These are phyloP conservation scores for Ambrosia trifida DNA, from an alignment of 129 eudicot genomes.

Conservation along the genomic window DNA sequence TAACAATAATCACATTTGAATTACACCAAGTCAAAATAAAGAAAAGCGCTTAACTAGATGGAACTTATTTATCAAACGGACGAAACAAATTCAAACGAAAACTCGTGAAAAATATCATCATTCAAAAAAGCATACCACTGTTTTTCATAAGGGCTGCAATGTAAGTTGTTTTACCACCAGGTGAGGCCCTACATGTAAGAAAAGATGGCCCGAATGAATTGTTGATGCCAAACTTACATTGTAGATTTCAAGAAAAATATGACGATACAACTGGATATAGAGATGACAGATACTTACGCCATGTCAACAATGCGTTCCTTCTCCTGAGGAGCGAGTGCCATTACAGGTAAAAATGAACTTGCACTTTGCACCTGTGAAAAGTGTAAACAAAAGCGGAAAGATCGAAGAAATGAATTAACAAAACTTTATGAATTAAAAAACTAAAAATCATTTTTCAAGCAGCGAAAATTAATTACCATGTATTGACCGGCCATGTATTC, in stretches of 20 bases:
- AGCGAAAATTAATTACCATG: conserved; percentile 51
- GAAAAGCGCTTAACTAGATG: not conserved
- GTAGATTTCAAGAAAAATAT: not conserved
- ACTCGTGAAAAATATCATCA: not conserved
- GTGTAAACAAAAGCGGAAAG: conserved; percentile 11
- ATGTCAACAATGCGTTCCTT: conserved; percentile 83
- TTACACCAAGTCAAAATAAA: not conserved
- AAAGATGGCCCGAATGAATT: not conserved
- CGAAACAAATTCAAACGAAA: not conserved
- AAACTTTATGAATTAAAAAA: not conserved
- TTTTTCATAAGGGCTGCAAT: conserved; percentile 94
- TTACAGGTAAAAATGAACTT: conserved; percentile 92
- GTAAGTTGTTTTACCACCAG: conserved; percentile 98
- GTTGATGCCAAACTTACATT: not conserved
- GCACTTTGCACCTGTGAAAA: conserved; percentile 82
- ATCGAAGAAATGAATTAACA: not conserved
- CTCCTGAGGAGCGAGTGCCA: conserved; percentile 98
- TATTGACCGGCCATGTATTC: conserved; percentile 98
- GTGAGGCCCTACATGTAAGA: conserved; percentile 74
- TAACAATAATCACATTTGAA: conserved; percentile 8
- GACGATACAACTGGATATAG: not conserved
- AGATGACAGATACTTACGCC: conserved; percentile 65
- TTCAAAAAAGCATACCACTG: conserved; percentile 53
- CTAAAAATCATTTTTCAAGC: not conserved
- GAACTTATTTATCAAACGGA: not conserved